Conservation (phyloP, 345 rosid genomes). For the Garcia nutans region DNA sequence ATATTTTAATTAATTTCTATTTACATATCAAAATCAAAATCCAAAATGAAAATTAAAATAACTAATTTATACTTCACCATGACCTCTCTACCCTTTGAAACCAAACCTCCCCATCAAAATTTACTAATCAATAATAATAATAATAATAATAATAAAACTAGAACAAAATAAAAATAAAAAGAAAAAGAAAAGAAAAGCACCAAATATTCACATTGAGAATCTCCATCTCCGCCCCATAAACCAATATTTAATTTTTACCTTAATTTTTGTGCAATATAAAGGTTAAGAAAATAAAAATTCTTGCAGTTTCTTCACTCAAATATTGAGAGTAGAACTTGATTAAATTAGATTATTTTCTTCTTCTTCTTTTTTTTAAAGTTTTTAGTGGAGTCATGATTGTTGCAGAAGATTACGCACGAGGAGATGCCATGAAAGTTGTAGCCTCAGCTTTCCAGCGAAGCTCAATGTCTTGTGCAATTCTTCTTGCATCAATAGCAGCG, state of each 20-base stretch:
- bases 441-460: slow-evolving; percentile 38
- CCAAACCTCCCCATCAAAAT: neutral
- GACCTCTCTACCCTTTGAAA: neutral
- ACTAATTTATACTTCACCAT: neutral
- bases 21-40: neutral
- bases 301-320: neutral
- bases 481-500: slow-evolving; percentile 63
- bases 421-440: slow-evolving; percentile 6
- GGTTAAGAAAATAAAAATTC: neutral
- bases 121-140: slow-evolving; percentile 5
- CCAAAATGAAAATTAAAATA: neutral
- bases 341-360: neutral
- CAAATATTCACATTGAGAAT: slow-evolving; percentile 19
- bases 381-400: neutral
- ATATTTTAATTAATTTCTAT: neutral
- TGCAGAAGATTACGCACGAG: neutral
- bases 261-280: neutral
- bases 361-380: neutral
- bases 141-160: neutral
- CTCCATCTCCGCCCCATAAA: neutral
- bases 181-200: slow-evolving; percentile 8
- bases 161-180: too few relatives aligned
- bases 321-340: neutral
- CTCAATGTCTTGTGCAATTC: slow-evolving; percentile 60
- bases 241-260: neutral